Evolutionary conservation across 2,329 filamentous ascomycete genomes (phyloP).

Genomic region (Curvularia sp.): DNA sequence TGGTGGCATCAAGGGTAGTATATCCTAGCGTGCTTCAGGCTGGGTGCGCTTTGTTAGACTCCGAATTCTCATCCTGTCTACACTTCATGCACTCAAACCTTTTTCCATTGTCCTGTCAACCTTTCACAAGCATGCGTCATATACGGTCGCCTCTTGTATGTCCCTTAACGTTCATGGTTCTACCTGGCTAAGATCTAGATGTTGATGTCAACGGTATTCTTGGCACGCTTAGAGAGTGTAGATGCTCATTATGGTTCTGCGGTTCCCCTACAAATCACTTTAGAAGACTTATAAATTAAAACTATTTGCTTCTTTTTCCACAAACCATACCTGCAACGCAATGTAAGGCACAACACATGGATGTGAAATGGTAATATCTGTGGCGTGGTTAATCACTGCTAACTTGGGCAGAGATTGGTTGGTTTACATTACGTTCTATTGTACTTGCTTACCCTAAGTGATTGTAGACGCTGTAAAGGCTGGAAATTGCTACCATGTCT

Average conservation of each 20-base stretch:
- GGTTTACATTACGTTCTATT: not conserved
- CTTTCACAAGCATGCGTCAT: slow-evolving; percentile 13
- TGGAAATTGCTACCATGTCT: not conserved
- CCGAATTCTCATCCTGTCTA: slow-evolving; percentile 49
- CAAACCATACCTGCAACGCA: too few species aligned
- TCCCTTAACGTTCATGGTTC: slow-evolving; percentile 27
- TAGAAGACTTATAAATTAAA: slow-evolving; percentile 31
- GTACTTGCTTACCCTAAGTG: not conserved
- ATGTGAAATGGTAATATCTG: not conserved
- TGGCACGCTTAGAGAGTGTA: slow-evolving; percentile 7
- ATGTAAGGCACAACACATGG: not conserved
- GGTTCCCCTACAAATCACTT: slow-evolving; percentile 27
- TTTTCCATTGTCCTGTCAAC: slow-evolving; percentile 14
- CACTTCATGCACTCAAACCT: slow-evolving; percentile 21
- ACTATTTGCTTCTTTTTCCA: slow-evolving; percentile 7
- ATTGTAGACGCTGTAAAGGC: not conserved
- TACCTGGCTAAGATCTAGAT: slow-evolving; percentile 30
- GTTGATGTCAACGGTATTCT: slow-evolving; percentile 11
- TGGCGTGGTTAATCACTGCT: not conserved
- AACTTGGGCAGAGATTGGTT: not conserved
- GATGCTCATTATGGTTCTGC: slow-evolving; percentile 9
- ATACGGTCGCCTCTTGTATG: slow-evolving; percentile 28
- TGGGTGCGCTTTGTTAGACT: slow-evolving; percentile 48
- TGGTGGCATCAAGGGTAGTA: slow-evolving; percentile 39
- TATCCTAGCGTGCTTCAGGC: slow-evolving; percentile 44